A percentile compares a stretch with the other conserved stretches of the same genome.
Conservation (phyloP, 2,329 filamentous ascomycete species). For the Rachicladosporium sp. region DNA sequence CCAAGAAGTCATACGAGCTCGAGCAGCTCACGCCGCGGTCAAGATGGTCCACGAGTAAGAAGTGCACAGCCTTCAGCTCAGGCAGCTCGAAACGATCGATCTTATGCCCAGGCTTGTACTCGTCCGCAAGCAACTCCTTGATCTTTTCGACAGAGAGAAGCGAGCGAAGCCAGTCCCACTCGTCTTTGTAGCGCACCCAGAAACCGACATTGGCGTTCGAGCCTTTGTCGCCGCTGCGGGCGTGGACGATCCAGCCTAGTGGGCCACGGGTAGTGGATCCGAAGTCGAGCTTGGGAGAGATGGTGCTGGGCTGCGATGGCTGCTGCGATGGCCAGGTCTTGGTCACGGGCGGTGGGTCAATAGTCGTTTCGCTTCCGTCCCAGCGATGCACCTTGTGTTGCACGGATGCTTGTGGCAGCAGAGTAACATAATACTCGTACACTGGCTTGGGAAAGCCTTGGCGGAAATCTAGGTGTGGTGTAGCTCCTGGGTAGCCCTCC, state of each 20-base stretch:
- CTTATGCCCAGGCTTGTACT: slow-evolving; percentile 20
- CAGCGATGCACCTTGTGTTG: slow-evolving; percentile 18
- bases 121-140: slow-evolving; percentile 18
- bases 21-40: slow-evolving; percentile 23
- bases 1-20: slow-evolving; percentile 20
- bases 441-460: slow-evolving; percentile 31
- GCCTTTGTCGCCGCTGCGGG: slow-evolving; percentile 23
- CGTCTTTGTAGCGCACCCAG: slow-evolving; percentile 28
- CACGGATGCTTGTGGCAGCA: slow-evolving; percentile 19
- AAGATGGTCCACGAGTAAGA: slow-evolving; percentile 24
- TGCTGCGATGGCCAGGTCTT: slow-evolving; percentile 23
- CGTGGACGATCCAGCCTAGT: slow-evolving; percentile 26
- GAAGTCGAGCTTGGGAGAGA: slow-evolving; percentile 12
- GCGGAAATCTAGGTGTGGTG: slow-evolving; percentile 19
- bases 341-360: slow-evolving; percentile 22
- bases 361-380: slow-evolving; percentile 19
- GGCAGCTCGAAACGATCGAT: slow-evolving; percentile 25
- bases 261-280: slow-evolving; percentile 26
- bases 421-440: slow-evolving; percentile 31
- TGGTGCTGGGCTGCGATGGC: slow-evolving; percentile 18
- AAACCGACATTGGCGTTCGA: slow-evolving; percentile 24
- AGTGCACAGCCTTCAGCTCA: slow-evolving; percentile 21
- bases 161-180: slow-evolving; percentile 22
- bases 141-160: slow-evolving; percentile 17
- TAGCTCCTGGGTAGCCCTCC: slow-evolving; percentile 22